phyloP scores from a whole-genome alignment of 306 rosid genomes.

The Lupinus albus region DNA sequence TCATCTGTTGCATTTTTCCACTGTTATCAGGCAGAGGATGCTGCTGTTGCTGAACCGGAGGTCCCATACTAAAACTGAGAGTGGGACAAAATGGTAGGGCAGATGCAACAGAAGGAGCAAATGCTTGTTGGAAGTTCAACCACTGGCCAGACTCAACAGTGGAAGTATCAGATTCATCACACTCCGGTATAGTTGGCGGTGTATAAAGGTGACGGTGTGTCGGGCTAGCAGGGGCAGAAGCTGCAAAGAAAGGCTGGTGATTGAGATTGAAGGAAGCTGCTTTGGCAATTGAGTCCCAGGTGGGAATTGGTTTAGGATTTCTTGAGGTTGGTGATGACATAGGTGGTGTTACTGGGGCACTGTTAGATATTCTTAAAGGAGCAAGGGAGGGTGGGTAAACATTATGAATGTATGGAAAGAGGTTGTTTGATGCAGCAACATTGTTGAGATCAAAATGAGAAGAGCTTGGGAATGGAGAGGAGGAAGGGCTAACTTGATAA shows the following conservation, averaged over 20 bases:
- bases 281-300: slow-evolving; percentile 64
- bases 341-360: slow-evolving; percentile 96
- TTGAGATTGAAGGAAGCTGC: slow-evolving; percentile 52
- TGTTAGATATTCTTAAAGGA: slow-evolving; percentile 83
- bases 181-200: slow-evolving; percentile 78
- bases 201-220: slow-evolving; percentile 74
- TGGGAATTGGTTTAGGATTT: slow-evolving; percentile 59
- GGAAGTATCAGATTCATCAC: slow-evolving; percentile 84
- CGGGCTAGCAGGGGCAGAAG: slow-evolving; percentile 92
- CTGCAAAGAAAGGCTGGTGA: slow-evolving; percentile 75
- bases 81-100: slow-evolving; percentile 72
- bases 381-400: slow-evolving; percentile 71
- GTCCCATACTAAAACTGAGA: slow-evolving; percentile 59
- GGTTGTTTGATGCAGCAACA: slow-evolving; percentile 49
- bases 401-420: slow-evolving; percentile 56
- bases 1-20: slow-evolving; percentile 47
- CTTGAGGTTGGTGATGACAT: slow-evolving; percentile 79
- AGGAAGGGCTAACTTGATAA: slow-evolving; percentile 88
- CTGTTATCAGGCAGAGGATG: slow-evolving; percentile 41
- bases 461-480: slow-evolving; percentile 88
- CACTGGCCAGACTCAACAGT: slow-evolving; percentile 83
- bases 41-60: slow-evolving; percentile 40
- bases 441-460: slow-evolving; percentile 58
- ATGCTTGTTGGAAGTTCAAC: slow-evolving; percentile 65
- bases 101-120: slow-evolving; percentile 46